Evolutionary conservation across 495 filamentous ascomycete species (phyloP).

Genomic region (Penicillium daleae): DNA sequence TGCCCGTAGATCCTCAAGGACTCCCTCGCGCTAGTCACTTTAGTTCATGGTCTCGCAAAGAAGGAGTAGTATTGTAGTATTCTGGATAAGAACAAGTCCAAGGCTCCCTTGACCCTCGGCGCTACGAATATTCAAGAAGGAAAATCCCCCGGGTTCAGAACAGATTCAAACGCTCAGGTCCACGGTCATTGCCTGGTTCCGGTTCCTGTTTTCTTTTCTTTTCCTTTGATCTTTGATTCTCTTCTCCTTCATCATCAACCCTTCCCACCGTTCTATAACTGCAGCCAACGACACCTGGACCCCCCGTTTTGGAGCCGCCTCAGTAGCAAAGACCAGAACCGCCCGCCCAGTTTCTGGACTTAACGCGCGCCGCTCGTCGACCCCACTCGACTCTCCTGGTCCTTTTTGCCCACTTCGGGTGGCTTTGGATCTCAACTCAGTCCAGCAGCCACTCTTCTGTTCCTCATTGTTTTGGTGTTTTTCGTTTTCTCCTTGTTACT

Average conservation of each 20-base stretch:
- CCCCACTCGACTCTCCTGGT: conserved; percentile 3
- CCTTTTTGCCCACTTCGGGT: conserved; percentile 6
- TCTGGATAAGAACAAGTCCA: not conserved
- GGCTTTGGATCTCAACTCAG: conserved; percentile 3
- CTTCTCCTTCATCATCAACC: not conserved
- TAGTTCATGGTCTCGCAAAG: conserved; percentile 2
- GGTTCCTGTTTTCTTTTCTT: conserved; percentile 6
- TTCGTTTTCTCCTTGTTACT: not conserved
- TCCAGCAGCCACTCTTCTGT: not conserved
- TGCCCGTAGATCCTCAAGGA: conserved; percentile 20
- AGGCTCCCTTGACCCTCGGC: not conserved
- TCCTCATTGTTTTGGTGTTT: not conserved
- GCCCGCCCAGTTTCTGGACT: not conserved
- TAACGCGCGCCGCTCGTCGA: not conserved
- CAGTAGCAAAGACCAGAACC: not conserved
- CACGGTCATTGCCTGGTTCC: not conserved
- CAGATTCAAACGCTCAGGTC: not conserved
- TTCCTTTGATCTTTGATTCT: not conserved
- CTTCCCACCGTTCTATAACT: not conserved
- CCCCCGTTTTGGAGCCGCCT: not conserved
- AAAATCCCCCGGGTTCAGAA: not conserved
- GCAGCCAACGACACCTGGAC: not conserved
- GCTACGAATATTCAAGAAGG: not conserved
- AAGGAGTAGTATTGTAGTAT: not conserved
- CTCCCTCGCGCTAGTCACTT: not conserved